Percentiles rank a stretch among this genome's conserved stretches.
Evolutionary conservation across 495 filamentous ascomycete genomes (phyloP).

Genomic region (Daldinia grandis): DNA sequence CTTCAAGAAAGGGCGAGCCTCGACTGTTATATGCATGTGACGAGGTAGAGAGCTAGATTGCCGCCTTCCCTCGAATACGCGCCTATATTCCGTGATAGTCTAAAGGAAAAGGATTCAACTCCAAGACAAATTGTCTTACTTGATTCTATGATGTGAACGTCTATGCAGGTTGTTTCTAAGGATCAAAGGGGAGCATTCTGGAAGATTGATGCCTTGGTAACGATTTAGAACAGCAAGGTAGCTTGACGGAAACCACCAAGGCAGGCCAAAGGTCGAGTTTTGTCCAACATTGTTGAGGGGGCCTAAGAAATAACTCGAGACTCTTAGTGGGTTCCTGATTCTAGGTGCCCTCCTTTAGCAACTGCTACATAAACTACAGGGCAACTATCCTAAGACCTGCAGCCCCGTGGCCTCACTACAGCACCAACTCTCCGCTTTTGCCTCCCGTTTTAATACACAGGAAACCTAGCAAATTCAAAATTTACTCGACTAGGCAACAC

Average conservation of each 20-base stretch:
- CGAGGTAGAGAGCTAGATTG: neutral
- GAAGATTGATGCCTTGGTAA: constrained; percentile 5
- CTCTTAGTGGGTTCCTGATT: constrained; percentile 12
- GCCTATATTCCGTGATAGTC: neutral
- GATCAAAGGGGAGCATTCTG: constrained; percentile 19
- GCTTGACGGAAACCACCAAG: neutral
- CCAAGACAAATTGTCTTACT: neutral
- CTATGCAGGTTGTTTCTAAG: neutral
- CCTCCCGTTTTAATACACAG: neutral
- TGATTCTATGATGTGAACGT: too few species aligned
- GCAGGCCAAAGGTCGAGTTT: constrained; percentile 1
- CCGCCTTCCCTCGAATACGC: neutral
- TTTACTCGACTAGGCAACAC: neutral
- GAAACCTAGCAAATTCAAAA: neutral
- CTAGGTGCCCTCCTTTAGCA: neutral
- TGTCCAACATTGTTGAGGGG: neutral
- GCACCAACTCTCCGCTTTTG: neutral
- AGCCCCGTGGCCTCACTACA: neutral
- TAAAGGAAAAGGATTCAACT: neutral
- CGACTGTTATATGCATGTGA: neutral
- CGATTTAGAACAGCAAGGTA: neutral
- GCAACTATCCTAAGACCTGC: neutral
- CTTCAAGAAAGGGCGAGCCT: neutral
- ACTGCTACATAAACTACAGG: constrained; percentile 8
- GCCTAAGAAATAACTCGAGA: constrained; percentile 23